Conservation (phyloP, 2,329 filamentous ascomycete species). For the Hyphodiscus sp. region DNA sequence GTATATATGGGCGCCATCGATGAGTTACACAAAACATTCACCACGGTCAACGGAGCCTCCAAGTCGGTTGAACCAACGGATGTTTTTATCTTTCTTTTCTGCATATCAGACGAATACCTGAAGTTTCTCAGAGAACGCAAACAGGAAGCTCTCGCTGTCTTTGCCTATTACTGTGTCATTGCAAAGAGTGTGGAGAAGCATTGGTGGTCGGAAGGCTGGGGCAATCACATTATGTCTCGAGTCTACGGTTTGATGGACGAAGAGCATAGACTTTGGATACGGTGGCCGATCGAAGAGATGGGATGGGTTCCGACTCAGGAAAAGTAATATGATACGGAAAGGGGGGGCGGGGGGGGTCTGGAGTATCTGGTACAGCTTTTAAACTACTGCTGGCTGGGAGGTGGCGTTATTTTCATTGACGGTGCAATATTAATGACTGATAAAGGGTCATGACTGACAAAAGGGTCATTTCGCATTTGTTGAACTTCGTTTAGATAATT, state of each 20-base stretch:
- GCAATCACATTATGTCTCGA: constrained; percentile 29
- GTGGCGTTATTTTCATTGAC: too few relatives aligned
- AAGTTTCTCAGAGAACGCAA: constrained; percentile 31
- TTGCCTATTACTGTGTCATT: constrained; percentile 32
- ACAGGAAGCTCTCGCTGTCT: constrained; percentile 31
- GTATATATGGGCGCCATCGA: constrained; percentile 31
- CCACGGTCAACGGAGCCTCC: constrained; percentile 15
- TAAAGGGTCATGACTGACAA: too few relatives aligned
- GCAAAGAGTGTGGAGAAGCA: constrained; percentile 29
- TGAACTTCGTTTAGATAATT: too few relatives aligned
- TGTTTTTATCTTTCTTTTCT: constrained; percentile 36
- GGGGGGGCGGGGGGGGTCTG: too few relatives aligned
- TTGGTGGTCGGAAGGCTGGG: constrained; percentile 36
- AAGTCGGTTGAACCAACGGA: constrained; percentile 32
- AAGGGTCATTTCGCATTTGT: too few relatives aligned
- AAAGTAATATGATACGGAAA: too few relatives aligned
- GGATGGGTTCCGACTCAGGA: constrained; percentile 20
- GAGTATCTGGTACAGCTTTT: too few relatives aligned
- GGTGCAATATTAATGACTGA: too few relatives aligned
- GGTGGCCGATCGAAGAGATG: constrained; percentile 29
- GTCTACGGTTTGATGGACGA: constrained; percentile 32
- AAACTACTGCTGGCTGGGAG: too few relatives aligned
- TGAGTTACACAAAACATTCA: constrained; percentile 31
- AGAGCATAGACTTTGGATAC: constrained; percentile 34
- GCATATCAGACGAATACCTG: constrained; percentile 32